These are phyloP conservation scores for Lactifluus echinatus DNA, from an alignment of 768 basidiomycete genomes.

Conservation along the genomic window DNA sequence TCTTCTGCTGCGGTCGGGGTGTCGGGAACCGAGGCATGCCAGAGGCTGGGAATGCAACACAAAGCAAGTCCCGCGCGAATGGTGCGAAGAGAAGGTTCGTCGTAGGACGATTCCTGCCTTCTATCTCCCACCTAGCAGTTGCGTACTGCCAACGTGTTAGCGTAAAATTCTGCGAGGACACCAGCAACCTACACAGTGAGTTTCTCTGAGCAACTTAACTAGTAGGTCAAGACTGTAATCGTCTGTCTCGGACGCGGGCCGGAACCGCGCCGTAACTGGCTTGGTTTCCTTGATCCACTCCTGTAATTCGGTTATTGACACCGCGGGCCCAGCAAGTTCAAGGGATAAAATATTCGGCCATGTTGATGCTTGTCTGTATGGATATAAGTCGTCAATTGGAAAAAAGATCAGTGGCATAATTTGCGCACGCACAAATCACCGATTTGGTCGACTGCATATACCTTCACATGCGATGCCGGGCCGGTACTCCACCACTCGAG, in stretches of 20 bases:
- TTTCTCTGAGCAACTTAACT: constrained; percentile 14
- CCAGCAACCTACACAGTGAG: constrained; percentile 1
- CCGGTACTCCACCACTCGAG: not conserved
- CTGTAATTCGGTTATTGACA: constrained; percentile 11
- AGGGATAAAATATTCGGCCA: constrained; percentile 16
- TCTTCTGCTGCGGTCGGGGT: not conserved
- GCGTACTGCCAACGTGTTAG: constrained; percentile 14
- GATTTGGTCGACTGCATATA: not conserved
- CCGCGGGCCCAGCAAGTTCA: constrained; percentile 4
- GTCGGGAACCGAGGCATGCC: constrained; percentile 16
- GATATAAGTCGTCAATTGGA: not conserved
- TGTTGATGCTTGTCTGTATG: constrained; percentile 1
- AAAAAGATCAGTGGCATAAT: not conserved
- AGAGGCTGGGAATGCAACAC: constrained; percentile 12
- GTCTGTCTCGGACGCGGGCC: constrained; percentile 4
- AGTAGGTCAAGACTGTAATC: constrained; percentile 2
- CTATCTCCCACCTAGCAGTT: constrained; percentile 16
- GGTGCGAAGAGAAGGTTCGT: constrained; percentile 18
- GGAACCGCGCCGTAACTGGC: constrained; percentile 6
- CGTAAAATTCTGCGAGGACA: not conserved
- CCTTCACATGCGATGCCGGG: not conserved
- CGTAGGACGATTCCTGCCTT: not conserved
- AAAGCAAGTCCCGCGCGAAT: constrained; percentile 9
- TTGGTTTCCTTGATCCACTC: constrained; percentile 9
- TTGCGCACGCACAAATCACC: not conserved